phyloP scores from a whole-genome alignment of 371 early-diverging fungal genomes.

The Mucor saturninus region DNA sequence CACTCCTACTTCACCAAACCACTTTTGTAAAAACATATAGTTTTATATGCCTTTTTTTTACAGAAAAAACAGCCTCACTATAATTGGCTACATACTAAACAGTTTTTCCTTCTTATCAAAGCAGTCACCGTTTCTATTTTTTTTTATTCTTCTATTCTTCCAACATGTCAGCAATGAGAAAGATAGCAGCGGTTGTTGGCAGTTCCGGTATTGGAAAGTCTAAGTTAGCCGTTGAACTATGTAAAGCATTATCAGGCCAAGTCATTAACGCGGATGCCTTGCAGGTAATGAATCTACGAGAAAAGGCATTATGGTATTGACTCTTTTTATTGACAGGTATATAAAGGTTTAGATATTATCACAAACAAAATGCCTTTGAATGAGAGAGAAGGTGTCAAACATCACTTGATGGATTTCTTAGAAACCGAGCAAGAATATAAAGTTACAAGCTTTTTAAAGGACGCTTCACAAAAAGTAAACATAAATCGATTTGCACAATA shows the following conservation, averaged over 20 bases:
- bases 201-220: slow-evolving; percentile 97
- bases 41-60: too few relatives aligned
- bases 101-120: too few relatives aligned
- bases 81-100: too few relatives aligned
- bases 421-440: slow-evolving; percentile 80
- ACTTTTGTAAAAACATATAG: too few relatives aligned
- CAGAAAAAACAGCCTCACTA: too few relatives aligned
- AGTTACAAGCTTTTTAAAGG: slow-evolving; percentile 83
- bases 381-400: slow-evolving; percentile 75
- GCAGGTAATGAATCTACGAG: slow-evolving; percentile 69
- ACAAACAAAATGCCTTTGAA: slow-evolving; percentile 90
- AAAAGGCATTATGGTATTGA: background rate
- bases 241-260: slow-evolving; percentile 84
- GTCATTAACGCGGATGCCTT: slow-evolving; percentile 95
- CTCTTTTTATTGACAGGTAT: slow-evolving; percentile 61
- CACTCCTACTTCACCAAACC: too few relatives aligned
- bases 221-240: slow-evolving; percentile 86
- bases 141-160: too few relatives aligned
- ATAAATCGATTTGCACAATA: background rate
- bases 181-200: slow-evolving; percentile 69
- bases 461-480: slow-evolving; percentile 70
- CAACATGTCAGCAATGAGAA: slow-evolving; percentile 29
- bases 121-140: too few relatives aligned
- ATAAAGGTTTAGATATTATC: slow-evolving; percentile 86
- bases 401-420: slow-evolving; percentile 89